A percentile compares a stretch with the other conserved stretches of the same genome.
phyloP scores from a whole-genome alignment of 495 filamentous ascomycete species.

The Penicillium taxi region DNA sequence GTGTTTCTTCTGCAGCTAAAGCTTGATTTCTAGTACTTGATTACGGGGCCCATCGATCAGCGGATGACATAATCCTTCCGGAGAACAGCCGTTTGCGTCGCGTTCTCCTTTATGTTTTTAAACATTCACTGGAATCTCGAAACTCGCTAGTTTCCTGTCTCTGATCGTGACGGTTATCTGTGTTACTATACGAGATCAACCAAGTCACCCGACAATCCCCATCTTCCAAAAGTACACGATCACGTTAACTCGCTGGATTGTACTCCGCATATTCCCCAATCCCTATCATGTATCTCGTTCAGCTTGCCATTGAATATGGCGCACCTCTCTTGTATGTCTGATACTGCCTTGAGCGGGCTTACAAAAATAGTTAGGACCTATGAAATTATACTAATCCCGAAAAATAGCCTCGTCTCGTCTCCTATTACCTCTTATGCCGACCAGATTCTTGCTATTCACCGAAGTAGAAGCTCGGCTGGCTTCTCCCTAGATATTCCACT shows the following conservation, averaged over 20 bases:
- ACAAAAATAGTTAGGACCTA: neutral
- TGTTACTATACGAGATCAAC: neutral
- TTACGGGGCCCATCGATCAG: conserved; percentile 3
- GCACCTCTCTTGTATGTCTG: conserved; percentile 37
- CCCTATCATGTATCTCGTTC: conserved; percentile 32
- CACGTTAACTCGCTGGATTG: conserved; percentile 4
- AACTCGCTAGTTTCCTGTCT: conserved; percentile 3
- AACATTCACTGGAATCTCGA: too few species aligned
- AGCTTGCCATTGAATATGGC: conserved; percentile 38
- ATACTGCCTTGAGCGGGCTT: neutral
- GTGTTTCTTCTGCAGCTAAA: too few species aligned
- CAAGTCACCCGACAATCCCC: neutral
- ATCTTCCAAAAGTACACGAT: neutral
- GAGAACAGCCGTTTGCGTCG: conserved; percentile 21
- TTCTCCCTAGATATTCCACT: conserved; percentile 89
- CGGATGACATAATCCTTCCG: conserved; percentile 18
- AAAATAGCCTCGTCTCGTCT: conserved; percentile 62
- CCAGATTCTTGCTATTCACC: conserved; percentile 85
- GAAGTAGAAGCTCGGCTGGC: conserved; percentile 70
- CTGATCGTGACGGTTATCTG: neutral
- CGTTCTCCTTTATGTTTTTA: conserved; percentile 3
- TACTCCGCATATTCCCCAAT: conserved; percentile 5
- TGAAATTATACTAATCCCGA: neutral
- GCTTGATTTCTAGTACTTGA: too few species aligned
- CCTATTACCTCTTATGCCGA: conserved; percentile 84